These are phyloP conservation scores for Cenococcum geophilum DNA, from an alignment of 495 filamentous ascomycete species.

Conservation along the genomic window DNA sequence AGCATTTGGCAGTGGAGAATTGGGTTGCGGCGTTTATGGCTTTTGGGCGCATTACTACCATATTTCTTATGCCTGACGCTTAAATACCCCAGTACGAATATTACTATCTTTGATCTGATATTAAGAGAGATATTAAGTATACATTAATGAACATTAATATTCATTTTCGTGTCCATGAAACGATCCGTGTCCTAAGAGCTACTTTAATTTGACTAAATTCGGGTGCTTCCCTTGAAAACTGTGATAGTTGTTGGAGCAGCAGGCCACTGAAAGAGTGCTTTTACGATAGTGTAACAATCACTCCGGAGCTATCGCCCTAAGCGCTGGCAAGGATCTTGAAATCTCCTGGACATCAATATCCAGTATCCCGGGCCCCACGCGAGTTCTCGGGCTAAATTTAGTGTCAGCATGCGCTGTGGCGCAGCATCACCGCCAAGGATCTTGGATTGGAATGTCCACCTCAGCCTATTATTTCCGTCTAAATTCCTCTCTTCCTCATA, in stretches of 20 bases:
- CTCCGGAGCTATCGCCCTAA: too few species aligned
- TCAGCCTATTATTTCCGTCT: not conserved
- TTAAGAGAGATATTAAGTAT: not conserved
- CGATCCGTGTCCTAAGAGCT: too few species aligned
- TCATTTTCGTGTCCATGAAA: too few species aligned
- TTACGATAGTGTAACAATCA: too few species aligned
- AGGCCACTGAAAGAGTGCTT: too few species aligned
- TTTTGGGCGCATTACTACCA: not conserved
- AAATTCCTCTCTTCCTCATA: not conserved
- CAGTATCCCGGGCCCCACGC: not conserved
- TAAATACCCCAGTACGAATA: constrained; percentile 1
- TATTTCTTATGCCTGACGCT: not conserved
- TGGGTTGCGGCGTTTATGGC: not conserved
- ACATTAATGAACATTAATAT: not conserved
- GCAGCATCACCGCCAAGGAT: not conserved
- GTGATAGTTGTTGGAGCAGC: too few species aligned
- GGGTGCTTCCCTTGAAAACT: too few species aligned
- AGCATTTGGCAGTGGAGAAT: not conserved
- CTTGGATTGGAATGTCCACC: not conserved
- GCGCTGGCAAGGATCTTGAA: too few species aligned
- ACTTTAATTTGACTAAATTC: too few species aligned
- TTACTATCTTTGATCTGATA: not conserved
- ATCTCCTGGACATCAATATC: too few species aligned
- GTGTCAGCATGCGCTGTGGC: not conserved
- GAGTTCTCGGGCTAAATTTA: not conserved